Evolutionary conservation across 1,139 yeast genomes (phyloP).

Genomic region (Debaryomyces sp.): DNA sequence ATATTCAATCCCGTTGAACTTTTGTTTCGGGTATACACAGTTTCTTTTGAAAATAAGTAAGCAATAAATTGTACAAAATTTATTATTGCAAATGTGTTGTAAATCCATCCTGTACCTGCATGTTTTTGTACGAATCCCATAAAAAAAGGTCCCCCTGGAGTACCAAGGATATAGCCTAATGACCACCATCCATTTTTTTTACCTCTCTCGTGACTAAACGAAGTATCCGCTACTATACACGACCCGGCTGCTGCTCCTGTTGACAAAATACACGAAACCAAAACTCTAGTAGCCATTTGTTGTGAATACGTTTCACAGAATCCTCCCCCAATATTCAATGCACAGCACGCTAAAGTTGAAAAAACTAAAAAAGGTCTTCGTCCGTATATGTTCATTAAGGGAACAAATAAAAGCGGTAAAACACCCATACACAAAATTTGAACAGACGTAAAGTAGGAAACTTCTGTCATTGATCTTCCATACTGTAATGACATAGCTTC

Average conservation of each 20-base stretch:
- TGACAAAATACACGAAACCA: constrained; percentile 16
- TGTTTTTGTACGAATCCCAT: constrained; percentile 16
- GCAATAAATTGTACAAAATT: constrained; percentile 15
- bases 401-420: constrained; percentile 19
- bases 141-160: constrained; percentile 19
- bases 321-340: constrained; percentile 19
- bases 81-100: constrained; percentile 17
- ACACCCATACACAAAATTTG: constrained; percentile 18
- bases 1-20: background rate
- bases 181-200: constrained; percentile 23
- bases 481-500: constrained; percentile 16
- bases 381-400: constrained; percentile 20
- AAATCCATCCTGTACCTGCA: constrained; percentile 14
- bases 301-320: constrained; percentile 17
- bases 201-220: constrained; percentile 20
- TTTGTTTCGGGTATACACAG: constrained; percentile 11
- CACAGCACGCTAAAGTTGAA: constrained; percentile 14
- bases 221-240: constrained; percentile 18
- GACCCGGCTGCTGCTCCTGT: constrained; percentile 20
- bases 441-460: constrained; percentile 19
- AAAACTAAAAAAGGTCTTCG: constrained; percentile 14
- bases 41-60: constrained; percentile 16
- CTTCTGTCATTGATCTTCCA: constrained; percentile 13
- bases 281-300: constrained; percentile 20
- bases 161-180: constrained; percentile 17